Evolutionary conservation across 257 asterid species (phyloP), one percentile per base, ranked within the genome.

Genomic region (Buddleja alternifolia): DNA sequence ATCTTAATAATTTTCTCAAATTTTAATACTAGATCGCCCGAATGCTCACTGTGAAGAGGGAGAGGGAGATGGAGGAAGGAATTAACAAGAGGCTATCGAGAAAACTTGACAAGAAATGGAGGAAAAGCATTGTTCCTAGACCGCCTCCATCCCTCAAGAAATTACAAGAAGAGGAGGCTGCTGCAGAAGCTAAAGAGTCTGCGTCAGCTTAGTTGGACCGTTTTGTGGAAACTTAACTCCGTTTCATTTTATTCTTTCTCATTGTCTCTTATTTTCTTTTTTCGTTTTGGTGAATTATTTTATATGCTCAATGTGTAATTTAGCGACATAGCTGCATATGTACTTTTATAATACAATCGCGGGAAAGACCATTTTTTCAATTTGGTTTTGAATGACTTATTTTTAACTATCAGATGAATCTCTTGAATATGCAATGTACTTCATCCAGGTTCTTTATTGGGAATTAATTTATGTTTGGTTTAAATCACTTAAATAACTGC

Each of bases 51-150:
- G 86, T 93, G n/a, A 90, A 83, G 83, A 83, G 97, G 84, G 96
- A 90, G 80, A 83, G 96, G 70, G 99, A 93, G 81, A 9, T 93
- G 74, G 96, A 88, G 64, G 95, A 93, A 72, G 99, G 99, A 69
- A 85, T 90, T 68, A 82, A 78, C 81, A 90, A 84, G 82, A 88
- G 97, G 78, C 56, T 86, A 70, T 93, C 99, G 10, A 86, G 97
- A 83, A 93, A 90, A 78, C 94, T 90, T 17, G 96, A 88, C 75
- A 73, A 19, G 67, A 82, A 90, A 84, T 93, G 97, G 97, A 93
- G 82, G 93, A 84, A 88, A 81, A 88, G 96, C 90, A 84, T 90
- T 56, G 83, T 93, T 63, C 96, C 97, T 23, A 83, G 96, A 77
- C 95, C 98, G 7, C 97, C 97, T 67, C 96, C 95, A 69, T 93